Conservation (phyloP, 305 asterid species). For the Fraxinus sp. region DNA sequence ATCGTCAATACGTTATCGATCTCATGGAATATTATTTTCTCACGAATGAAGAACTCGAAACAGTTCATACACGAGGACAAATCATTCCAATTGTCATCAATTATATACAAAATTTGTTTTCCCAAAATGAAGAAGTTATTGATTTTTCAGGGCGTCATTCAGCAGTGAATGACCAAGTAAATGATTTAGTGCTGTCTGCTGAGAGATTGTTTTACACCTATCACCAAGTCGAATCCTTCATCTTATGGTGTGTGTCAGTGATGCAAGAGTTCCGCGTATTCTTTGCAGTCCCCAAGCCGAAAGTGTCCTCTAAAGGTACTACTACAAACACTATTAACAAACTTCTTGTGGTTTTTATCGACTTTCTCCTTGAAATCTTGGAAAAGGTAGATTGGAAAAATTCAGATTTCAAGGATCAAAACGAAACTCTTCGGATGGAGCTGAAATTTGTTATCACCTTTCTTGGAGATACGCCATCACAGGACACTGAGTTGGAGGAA, state of each 20-base stretch:
- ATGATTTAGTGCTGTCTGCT: neutral
- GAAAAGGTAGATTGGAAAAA: neutral
- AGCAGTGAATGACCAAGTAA: neutral
- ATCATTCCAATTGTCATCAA: neutral
- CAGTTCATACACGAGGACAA: neutral
- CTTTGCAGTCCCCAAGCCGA: neutral
- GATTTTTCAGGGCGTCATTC: neutral
- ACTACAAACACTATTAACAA: neutral
- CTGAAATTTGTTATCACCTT: neutral
- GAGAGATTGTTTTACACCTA: neutral
- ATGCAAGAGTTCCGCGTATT: neutral
- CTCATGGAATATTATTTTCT: neutral
- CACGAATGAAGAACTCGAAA: neutral
- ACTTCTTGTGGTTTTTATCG: neutral
- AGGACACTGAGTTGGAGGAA: neutral
- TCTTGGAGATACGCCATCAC: neutral
- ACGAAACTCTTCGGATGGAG: slow-evolving; percentile 12
- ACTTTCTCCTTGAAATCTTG: neutral
- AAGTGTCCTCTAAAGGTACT: neutral
- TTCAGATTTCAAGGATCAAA: neutral
- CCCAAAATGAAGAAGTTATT: neutral
- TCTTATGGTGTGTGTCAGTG: neutral
- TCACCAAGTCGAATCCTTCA: neutral
- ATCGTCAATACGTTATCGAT: neutral
- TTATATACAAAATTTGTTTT: neutral